These are phyloP conservation scores for Torulaspora maleeae DNA, from an alignment of 805 yeast species.

Conservation along the genomic window DNA sequence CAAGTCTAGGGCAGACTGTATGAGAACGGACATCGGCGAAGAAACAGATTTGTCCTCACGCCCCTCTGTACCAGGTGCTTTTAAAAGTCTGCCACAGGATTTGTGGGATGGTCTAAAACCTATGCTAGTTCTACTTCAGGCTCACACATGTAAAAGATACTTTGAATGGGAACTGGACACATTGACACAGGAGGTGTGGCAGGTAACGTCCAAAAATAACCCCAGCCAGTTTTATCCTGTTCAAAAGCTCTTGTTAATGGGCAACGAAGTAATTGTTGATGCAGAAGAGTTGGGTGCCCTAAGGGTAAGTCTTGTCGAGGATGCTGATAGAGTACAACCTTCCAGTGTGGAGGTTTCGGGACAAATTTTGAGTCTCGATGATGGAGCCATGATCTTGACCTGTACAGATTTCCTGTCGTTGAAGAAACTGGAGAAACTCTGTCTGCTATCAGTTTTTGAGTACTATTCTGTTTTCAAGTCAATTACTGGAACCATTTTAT, in stretches of 20 bases:
- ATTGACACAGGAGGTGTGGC: constrained; percentile 7
- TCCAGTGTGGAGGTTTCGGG: constrained; percentile 7
- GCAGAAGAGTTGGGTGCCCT: constrained; percentile 8
- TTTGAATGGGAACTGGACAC: constrained; percentile 14
- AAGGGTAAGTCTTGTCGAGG: constrained; percentile 9
- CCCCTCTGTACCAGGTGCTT: constrained; percentile 2
- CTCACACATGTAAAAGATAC: constrained; percentile 16
- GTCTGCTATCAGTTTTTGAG: constrained; percentile 26
- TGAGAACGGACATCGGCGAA: neutral
- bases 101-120: constrained; percentile 14
- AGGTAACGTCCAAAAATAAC: constrained; percentile 9
- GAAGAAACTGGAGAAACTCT: constrained; percentile 11
- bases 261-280: constrained; percentile 9
- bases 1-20: neutral
- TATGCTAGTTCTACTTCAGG: constrained; percentile 14
- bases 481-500: constrained; percentile 29
- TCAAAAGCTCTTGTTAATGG: constrained; percentile 12
- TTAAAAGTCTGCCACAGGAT: constrained; percentile 15
- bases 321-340: constrained; percentile 5
- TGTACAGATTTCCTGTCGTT: constrained; percentile 6
- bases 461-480: constrained; percentile 26
- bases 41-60: neutral
- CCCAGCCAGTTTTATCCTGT: constrained; percentile 9
- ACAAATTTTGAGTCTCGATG: constrained; percentile 9
- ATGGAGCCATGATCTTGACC: constrained; percentile 8